Conservation (phyloP, 495 filamentous ascomycete genomes). For the Trichoderma gamsii region DNA sequence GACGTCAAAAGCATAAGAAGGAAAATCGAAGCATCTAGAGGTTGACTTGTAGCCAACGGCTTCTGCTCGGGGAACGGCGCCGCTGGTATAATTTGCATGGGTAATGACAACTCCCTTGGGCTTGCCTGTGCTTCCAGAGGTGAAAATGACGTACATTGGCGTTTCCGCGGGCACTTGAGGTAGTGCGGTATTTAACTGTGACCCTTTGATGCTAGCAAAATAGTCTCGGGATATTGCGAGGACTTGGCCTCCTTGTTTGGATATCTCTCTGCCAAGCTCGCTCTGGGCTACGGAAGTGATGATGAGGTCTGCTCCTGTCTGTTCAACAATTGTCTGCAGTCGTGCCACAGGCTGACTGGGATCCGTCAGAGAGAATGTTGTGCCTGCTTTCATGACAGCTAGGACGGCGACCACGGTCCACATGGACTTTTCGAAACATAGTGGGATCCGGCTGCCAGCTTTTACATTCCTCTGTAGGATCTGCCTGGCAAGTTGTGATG, state of each 20-base stretch:
- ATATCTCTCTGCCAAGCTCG: slow-evolving; percentile 26
- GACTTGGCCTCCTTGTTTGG: slow-evolving; percentile 25
- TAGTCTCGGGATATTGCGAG: slow-evolving; percentile 20
- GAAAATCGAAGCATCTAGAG: slow-evolving; percentile 44
- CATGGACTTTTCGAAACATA: slow-evolving; percentile 52
- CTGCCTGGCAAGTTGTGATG: slow-evolving; percentile 43
- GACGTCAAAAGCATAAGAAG: slow-evolving; percentile 47
- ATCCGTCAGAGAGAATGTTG: slow-evolving; percentile 36
- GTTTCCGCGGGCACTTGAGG: slow-evolving; percentile 26
- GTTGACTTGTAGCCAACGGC: slow-evolving; percentile 33
- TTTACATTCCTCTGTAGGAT: slow-evolving; percentile 38
- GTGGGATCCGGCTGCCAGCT: slow-evolving; percentile 41
- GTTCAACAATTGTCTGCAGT: slow-evolving; percentile 47
- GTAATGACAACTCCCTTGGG: slow-evolving; percentile 43
- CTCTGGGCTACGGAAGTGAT: slow-evolving; percentile 46
- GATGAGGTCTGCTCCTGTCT: slow-evolving; percentile 41
- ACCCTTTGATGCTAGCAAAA: slow-evolving; percentile 6
- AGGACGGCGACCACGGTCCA: slow-evolving; percentile 48
- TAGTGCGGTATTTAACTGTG: slow-evolving; percentile 17
- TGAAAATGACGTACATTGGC: slow-evolving; percentile 41
- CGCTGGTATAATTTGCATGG: slow-evolving; percentile 38
- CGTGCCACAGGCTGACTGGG: slow-evolving; percentile 43
- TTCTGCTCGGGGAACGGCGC: slow-evolving; percentile 34
- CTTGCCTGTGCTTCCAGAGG: slow-evolving; percentile 44
- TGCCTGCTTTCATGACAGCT: slow-evolving; percentile 50